Evolutionary conservation across 148 eudicot genomes (phyloP).

Genomic region (Camellia lanceoleosa): DNA sequence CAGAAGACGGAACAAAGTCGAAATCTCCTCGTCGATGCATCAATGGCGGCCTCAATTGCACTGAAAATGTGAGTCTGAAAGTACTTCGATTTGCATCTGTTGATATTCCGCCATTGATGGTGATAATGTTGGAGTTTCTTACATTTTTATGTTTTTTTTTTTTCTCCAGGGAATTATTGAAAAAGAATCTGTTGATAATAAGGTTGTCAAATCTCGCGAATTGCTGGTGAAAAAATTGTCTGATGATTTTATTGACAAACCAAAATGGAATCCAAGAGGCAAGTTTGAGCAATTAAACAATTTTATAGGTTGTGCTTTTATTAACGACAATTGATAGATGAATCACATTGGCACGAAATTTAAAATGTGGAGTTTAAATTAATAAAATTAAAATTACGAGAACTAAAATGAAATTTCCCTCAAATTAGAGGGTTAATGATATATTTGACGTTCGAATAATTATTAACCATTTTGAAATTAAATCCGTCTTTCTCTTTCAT

Average conservation of each 20-base stretch:
- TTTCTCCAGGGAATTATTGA: constrained; percentile 35
- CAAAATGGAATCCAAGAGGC: constrained; percentile 75
- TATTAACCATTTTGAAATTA: too few relatives aligned
- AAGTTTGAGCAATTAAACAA: constrained; percentile 11
- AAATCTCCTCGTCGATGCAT: constrained; percentile 68
- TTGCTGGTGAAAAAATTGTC: constrained; percentile 48
- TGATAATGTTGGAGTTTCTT: background rate
- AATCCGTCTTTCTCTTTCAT: too few relatives aligned
- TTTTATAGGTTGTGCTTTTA: too few relatives aligned
- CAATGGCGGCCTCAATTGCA: constrained; percentile 42
- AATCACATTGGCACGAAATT: too few relatives aligned
- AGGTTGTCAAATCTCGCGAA: constrained; percentile 14
- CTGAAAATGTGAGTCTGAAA: constrained; percentile 35
- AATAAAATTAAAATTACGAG: too few relatives aligned
- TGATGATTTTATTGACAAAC: constrained; percentile 44
- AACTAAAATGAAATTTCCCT: too few relatives aligned
- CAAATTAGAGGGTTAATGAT: too few relatives aligned
- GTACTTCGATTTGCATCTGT: background rate
- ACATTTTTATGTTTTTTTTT: background rate
- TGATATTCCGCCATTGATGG: background rate
- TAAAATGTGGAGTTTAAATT: too few relatives aligned
- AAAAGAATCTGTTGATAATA: constrained; percentile 25
- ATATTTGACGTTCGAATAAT: too few relatives aligned
- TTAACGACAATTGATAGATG: too few relatives aligned
- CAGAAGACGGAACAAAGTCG: constrained; percentile 32